A percentile compares a stretch with the other conserved stretches of the same genome.
These are phyloP conservation scores for Glutinoglossum americanum DNA, from an alignment of 495 filamentous ascomycete species.

Conservation along the genomic window DNA sequence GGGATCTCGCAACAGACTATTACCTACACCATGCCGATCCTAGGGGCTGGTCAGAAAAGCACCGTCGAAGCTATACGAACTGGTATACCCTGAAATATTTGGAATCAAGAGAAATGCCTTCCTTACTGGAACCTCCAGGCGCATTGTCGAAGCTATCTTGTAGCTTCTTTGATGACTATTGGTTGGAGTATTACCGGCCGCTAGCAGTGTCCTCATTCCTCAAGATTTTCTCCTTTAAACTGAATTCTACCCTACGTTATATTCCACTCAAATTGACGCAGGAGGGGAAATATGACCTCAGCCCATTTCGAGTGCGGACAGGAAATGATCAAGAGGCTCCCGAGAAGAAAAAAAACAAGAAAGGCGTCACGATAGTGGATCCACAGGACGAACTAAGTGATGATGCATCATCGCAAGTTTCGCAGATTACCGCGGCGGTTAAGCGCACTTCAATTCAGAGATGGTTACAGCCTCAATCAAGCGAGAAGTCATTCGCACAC, in stretches of 20 bases:
- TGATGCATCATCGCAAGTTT: slow-evolving; percentile 14
- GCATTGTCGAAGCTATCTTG: slow-evolving; percentile 14
- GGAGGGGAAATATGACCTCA: slow-evolving; percentile 54
- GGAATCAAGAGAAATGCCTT: slow-evolving; percentile 32
- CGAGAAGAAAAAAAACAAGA: slow-evolving; percentile 28
- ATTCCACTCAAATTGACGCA: slow-evolving; percentile 51
- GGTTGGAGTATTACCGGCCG: slow-evolving; percentile 94
- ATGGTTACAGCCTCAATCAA: slow-evolving; percentile 27
- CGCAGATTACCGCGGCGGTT: slow-evolving; percentile 15
- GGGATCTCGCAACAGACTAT: slow-evolving; percentile 90
- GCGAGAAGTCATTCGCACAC: slow-evolving; percentile 9
- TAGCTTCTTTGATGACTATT: slow-evolving; percentile 66
- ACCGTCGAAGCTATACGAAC: slow-evolving; percentile 47
- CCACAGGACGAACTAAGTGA: slow-evolving; percentile 22
- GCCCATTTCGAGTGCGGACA: slow-evolving; percentile 59
- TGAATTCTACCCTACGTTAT: slow-evolving; percentile 70
- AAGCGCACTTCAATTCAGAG: slow-evolving; percentile 27
- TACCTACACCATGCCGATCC: slow-evolving; percentile 87
- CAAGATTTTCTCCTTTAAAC: slow-evolving; percentile 75
- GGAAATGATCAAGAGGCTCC: slow-evolving; percentile 20
- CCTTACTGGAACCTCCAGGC: slow-evolving; percentile 25
- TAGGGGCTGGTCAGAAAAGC: slow-evolving; percentile 40
- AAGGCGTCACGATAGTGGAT: slow-evolving; percentile 38
- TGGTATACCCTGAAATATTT: slow-evolving; percentile 77
- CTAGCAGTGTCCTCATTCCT: slow-evolving; percentile 61